A percentile compares a stretch with the other conserved stretches of the same genome.
These are phyloP conservation scores for Saksenaea oblongispora DNA, from an alignment of 371 early-diverging fungal genomes.

Conservation along the genomic window DNA sequence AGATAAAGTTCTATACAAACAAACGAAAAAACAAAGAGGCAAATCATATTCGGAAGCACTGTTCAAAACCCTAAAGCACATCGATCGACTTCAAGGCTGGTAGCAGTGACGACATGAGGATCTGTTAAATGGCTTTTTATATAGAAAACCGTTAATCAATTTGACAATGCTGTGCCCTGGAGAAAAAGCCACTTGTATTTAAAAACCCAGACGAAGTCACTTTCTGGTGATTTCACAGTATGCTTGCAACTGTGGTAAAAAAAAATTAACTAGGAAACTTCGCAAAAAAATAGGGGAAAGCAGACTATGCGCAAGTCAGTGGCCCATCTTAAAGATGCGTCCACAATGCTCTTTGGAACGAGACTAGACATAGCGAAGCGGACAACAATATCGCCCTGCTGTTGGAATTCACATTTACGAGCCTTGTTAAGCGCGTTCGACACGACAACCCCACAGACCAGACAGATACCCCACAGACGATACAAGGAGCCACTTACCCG, in stretches of 20 bases:
- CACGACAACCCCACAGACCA: constrained; percentile 13
- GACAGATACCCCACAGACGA: constrained; percentile 24
- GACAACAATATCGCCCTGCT: constrained; percentile 19
- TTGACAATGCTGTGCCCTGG: too few relatives aligned
- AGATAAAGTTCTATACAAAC: too few relatives aligned
- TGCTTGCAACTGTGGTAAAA: background rate
- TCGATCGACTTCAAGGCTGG: too few relatives aligned
- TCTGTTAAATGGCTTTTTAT: too few relatives aligned
- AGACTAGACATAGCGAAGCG: constrained; percentile 13
- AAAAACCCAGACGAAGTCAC: too few relatives aligned
- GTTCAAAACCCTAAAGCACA: too few relatives aligned
- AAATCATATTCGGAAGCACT: too few relatives aligned
- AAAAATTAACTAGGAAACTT: background rate
- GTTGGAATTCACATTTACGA: constrained; percentile 35
- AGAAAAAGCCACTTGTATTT: too few relatives aligned
- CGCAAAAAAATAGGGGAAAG: background rate
- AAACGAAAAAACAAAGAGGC: too few relatives aligned
- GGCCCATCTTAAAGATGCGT: constrained; percentile 45
- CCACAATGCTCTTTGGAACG: constrained; percentile 27
- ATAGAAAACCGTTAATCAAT: too few relatives aligned
- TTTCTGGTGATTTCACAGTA: background rate
- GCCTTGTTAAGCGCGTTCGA: constrained; percentile 30
- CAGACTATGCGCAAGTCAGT: constrained; percentile 43
- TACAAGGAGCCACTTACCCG: constrained; percentile 5
- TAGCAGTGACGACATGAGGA: too few relatives aligned